These are phyloP conservation scores for Neonectria sp. DNA, from an alignment of 2,329 filamentous ascomycete genomes.

Conservation along the genomic window DNA sequence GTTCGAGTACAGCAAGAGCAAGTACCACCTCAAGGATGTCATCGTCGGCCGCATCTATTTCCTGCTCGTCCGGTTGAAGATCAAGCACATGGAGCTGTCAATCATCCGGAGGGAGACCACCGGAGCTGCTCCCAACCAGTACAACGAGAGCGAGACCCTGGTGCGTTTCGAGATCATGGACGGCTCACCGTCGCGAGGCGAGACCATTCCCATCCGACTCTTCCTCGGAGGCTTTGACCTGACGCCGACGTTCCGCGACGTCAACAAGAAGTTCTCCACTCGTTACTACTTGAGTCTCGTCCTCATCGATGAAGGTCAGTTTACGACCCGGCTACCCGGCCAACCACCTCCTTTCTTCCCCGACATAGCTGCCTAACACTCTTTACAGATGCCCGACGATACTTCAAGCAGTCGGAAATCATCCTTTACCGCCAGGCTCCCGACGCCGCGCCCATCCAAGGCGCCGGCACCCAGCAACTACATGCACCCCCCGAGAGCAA, in stretches of 20 bases:
- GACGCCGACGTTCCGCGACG: constrained; percentile 97
- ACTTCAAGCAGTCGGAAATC: constrained; percentile 99
- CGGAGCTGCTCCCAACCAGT: constrained; percentile 96
- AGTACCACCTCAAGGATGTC: constrained; percentile 99
- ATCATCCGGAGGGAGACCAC: constrained; percentile 98
- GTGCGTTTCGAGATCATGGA: constrained; percentile 99
- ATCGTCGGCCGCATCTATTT: constrained; percentile 99
- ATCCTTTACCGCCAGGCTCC: constrained; percentile 90
- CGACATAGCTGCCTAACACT: constrained; percentile 33
- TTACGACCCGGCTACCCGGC: too few species aligned
- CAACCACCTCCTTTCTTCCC: constrained; percentile 1
- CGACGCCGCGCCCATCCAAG: constrained; percentile 59
- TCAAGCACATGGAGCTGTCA: constrained; percentile 99
- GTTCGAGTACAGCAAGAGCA: constrained; percentile 99
- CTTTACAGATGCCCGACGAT: constrained; percentile 87
- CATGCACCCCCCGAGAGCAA: constrained; percentile 62
- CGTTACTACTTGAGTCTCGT: constrained; percentile 98
- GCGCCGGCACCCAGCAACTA: constrained; percentile 58
- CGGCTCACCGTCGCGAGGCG: constrained; percentile 94
- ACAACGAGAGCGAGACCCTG: constrained; percentile 98
- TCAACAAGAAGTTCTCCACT: constrained; percentile 99
- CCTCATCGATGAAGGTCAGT: constrained; percentile 90
- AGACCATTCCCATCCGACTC: constrained; percentile 94
- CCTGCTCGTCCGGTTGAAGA: constrained; percentile 95
- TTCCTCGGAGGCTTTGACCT: constrained; percentile 98